Evolutionary conservation across 2,329 filamentous ascomycete species (phyloP).

Genomic region (Trichophyton mentagrophytes): DNA sequence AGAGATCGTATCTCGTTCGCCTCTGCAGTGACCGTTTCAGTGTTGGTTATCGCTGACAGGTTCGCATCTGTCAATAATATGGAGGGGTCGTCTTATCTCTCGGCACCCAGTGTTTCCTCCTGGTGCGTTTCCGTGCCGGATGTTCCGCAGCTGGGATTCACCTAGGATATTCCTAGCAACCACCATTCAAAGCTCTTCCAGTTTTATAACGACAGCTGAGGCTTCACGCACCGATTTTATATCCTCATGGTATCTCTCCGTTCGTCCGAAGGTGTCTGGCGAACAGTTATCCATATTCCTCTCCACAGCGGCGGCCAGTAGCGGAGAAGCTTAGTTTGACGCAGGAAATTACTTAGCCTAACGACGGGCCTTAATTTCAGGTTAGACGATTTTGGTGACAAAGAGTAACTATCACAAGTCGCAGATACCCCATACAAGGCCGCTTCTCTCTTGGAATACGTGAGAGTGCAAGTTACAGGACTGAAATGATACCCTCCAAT

Average conservation of each 20-base stretch:
- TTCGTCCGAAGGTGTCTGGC: background rate
- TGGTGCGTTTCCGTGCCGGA: too few species aligned
- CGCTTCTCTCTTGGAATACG: background rate
- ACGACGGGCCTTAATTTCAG: background rate
- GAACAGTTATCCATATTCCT: too few species aligned
- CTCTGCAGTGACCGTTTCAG: too few species aligned
- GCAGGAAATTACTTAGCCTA: background rate
- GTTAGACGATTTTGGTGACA: background rate
- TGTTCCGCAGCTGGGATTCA: background rate
- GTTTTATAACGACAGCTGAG: background rate
- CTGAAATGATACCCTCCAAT: background rate
- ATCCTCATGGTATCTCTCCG: background rate
- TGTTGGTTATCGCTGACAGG: too few species aligned
- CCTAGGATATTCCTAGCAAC: background rate
- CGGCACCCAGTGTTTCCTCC: background rate
- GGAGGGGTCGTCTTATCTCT: background rate
- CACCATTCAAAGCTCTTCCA: background rate
- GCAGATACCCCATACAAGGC: background rate
- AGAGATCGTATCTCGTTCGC: too few species aligned
- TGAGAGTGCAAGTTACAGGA: background rate
- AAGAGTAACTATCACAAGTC: background rate
- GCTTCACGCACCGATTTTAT: background rate
- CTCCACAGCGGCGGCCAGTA: background rate
- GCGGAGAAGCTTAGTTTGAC: background rate
- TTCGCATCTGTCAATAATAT: too few species aligned